Evolutionary conservation across 2,329 filamentous ascomycete species (phyloP), one percentile per base, ranked within the genome.

Genomic region (Penicillium sp.): DNA sequence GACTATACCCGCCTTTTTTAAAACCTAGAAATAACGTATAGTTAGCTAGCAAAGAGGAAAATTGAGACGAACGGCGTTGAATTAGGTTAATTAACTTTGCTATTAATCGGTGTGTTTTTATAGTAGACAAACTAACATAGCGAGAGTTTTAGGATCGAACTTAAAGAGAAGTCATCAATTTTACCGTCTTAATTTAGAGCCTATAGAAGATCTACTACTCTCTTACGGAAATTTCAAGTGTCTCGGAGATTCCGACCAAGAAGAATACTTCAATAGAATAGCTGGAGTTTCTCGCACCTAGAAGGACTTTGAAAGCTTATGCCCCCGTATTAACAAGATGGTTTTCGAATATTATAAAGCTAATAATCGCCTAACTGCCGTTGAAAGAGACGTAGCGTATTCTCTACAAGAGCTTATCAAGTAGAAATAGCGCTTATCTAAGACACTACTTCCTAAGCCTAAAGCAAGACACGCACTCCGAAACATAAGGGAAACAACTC

Each of bases 301-400:
- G 52, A 33, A 38, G 19, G 40, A 13, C 19, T 55, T 55, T 22
- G 33, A 57, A 13, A 57, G 5, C 37, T 57, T 7, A 22, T 57
- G 22, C 28, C 55, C 55, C 13, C 45, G 45, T 30, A 43, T 57
- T 57, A 16, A 57, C 45, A 57, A 42, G 55, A 28, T 57, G 19
- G 35, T 25, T 22, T 57, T 51, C 37, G 6, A 57, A 45, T 22
- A 57, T 42, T 57, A 51, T 57, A 25, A 57, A 22, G 48, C 46
- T 25, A 51, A 57, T 51, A 51, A 57, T 25, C 48, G 48, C 37
- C 45, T 57, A 43, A 28, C 16, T 49, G 16, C 19, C 2, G 45
- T 37, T 57, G 35, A 51, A n/a, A 5, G 11, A 25, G 42, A 43
- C 10, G 42, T 10, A 8, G 33, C 30, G 5, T 45, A 28, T 33